Conservation (phyloP, 2,329 filamentous ascomycete species). For the Colletotrichum lini region DNA sequence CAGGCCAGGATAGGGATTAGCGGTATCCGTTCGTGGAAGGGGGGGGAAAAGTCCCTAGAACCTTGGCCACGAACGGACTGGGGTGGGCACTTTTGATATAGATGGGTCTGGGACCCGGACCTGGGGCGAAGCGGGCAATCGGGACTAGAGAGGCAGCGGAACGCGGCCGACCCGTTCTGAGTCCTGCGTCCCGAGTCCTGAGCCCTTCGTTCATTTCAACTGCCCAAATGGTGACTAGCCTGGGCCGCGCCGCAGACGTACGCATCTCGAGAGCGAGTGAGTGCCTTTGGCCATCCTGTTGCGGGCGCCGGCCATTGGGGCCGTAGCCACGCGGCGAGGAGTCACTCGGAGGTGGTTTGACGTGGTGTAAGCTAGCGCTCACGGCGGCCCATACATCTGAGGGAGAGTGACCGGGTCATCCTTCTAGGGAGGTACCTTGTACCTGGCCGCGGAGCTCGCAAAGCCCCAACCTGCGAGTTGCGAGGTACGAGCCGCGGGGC, state of each 20-base stretch:
- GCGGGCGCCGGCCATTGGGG: not conserved
- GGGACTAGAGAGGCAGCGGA: constrained; percentile 7
- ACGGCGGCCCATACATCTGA: too few species aligned
- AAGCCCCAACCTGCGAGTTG: not conserved
- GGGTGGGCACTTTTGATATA: constrained; percentile 37
- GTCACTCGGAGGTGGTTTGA: not conserved
- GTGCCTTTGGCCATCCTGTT: not conserved
- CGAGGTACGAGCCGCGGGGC: not conserved
- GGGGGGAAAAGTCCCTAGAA: constrained; percentile 14
- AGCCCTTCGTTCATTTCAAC: constrained; percentile 23
- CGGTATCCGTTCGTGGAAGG: not conserved
- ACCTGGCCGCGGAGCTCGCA: not conserved
- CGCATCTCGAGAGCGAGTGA: not conserved
- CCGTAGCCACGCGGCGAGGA: not conserved
- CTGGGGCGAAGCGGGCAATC: not conserved
- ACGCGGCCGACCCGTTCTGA: constrained; percentile 22
- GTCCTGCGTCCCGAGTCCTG: not conserved
- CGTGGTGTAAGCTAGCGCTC: not conserved
- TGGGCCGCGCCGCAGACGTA: constrained; percentile 13
- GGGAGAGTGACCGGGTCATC: too few species aligned
- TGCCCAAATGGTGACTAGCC: constrained; percentile 33
- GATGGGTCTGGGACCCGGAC: not conserved
- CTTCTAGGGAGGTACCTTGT: too few species aligned
- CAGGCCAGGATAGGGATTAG: constrained; percentile 31
- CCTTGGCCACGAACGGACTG: constrained; percentile 23